These are phyloP conservation scores for Globisporangium irregulare DNA, from an alignment of 352 stramenopile genomes.

Conservation along the genomic window DNA sequence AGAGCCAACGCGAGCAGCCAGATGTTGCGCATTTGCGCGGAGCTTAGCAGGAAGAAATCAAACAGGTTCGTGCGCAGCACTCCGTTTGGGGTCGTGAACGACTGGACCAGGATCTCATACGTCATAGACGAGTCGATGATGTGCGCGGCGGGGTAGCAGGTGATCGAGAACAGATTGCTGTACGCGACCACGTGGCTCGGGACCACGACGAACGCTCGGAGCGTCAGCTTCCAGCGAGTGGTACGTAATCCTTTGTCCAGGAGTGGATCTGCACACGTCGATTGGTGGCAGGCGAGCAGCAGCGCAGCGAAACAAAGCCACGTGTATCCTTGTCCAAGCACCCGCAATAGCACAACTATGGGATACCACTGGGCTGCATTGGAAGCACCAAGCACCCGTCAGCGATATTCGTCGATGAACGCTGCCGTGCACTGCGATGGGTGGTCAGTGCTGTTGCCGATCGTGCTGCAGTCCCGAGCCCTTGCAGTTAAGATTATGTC, in stretches of 20 bases:
- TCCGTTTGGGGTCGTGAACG: background rate
- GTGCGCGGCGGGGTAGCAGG: background rate
- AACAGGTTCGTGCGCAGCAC: background rate
- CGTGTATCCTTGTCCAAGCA: slow-evolving; percentile 1
- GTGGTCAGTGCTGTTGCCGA: background rate
- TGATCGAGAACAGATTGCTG: slow-evolving; percentile 1
- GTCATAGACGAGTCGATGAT: slow-evolving; percentile 3
- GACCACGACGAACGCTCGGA: background rate
- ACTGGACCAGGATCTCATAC: background rate
- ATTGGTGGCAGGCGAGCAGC: background rate
- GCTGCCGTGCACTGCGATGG: background rate
- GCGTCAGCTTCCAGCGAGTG: background rate
- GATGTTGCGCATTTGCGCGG: slow-evolving; percentile 8
- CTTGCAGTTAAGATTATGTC: background rate
- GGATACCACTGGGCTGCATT: background rate
- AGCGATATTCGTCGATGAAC: slow-evolving; percentile 4
- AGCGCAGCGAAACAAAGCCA: background rate
- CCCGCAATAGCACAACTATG: background rate
- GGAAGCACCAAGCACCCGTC: background rate
- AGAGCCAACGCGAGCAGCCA: slow-evolving; percentile 17
- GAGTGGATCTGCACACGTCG: slow-evolving; percentile 4
- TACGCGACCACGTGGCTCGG: background rate
- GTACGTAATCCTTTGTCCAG: background rate
- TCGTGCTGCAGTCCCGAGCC: background rate
- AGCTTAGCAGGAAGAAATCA: background rate